Base-by-base conservation (phyloP, 1,284 basidiomycete species). In the Rhodotorula sp. region DNA sequence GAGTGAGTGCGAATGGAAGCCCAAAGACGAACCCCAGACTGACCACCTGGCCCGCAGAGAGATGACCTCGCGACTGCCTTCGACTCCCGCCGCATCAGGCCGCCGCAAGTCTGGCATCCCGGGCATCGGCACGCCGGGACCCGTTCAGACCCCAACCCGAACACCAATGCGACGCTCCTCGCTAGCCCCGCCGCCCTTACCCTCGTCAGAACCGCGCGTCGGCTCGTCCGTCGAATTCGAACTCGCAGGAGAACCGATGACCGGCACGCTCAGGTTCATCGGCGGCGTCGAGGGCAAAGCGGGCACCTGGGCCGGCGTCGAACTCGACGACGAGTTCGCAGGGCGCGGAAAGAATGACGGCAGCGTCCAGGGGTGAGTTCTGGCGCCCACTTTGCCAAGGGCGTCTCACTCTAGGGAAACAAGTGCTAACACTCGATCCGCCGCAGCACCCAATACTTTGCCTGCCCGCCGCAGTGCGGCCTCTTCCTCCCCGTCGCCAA, bases 341-440 rank as follows among this genome's bases (percentile, higher is more conserved):
- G 94, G 95, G n/a, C 91, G 91, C 79, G 95, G 95, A 3, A 98
- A 98, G 83, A 99, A 99, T 78, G 88, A 98, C 78, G 95, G 95
- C 29, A 87, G 87, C 57, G 93, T 96, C 5, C 86, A 85, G 74
- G 91, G 91, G 93, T 95, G 79, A 84, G 91, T n/a, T n/a, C n/a
- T n/a, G n/a, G n/a, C n/a, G n/a, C n/a, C n/a, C n/a, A n/a, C n/a
- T n/a, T n/a, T n/a, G n/a, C n/a, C n/a, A n/a, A n/a, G n/a, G n/a
- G n/a, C n/a, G n/a, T n/a, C n/a, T n/a, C n/a, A n/a, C 45, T 53
- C 29, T 22, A 15, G 22, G 22, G 18, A 0, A 51, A 15, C n/a
- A 2, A 6, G 7, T 3, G 3, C 33, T 20, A 7, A 49, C 10
- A 2, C 26, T 17, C 20, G 55, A 44, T 5, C 12, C 8, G 6